These are phyloP conservation scores for Oenanthe javanica DNA, from an alignment of 140 eudicot species.

Conservation along the genomic window DNA sequence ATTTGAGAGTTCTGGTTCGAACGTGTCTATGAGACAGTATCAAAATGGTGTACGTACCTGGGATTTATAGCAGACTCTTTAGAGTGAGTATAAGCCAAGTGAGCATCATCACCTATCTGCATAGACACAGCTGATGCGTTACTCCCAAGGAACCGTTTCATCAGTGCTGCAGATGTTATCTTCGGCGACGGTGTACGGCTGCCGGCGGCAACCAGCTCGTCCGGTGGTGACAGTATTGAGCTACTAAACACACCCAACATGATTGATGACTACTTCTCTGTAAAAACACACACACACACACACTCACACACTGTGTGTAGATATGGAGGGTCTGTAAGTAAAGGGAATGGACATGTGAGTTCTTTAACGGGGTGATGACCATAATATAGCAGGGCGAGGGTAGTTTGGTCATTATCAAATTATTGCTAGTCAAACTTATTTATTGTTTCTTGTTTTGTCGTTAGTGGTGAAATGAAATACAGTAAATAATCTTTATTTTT, in stretches of 20 bases:
- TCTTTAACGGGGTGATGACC: not conserved
- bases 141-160: constrained; percentile 49
- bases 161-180: constrained; percentile 54
- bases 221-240: constrained; percentile 87
- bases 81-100: constrained; percentile 73
- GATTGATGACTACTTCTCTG: not conserved
- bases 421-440: no score
- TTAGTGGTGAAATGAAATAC: no score
- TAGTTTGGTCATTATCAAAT: not conserved
- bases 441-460: no score
- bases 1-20: no score
- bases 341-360: not conserved
- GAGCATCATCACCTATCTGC: constrained; percentile 71
- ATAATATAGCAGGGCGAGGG: not conserved
- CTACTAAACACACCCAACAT: constrained; percentile 89
- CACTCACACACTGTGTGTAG: not conserved
- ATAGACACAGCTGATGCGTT: constrained; percentile 69
- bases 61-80: constrained; percentile 69
- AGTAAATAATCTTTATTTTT: no score
- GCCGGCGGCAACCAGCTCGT: constrained; percentile 97
- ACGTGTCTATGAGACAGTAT: no score
- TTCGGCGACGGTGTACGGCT: constrained; percentile 98
- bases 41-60: constrained; percentile 30
- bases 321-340: not conserved
- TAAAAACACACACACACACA: not conserved